phyloP scores from a whole-genome alignment of 495 filamentous ascomycete species.

The Lophiostoma macrostomum region DNA sequence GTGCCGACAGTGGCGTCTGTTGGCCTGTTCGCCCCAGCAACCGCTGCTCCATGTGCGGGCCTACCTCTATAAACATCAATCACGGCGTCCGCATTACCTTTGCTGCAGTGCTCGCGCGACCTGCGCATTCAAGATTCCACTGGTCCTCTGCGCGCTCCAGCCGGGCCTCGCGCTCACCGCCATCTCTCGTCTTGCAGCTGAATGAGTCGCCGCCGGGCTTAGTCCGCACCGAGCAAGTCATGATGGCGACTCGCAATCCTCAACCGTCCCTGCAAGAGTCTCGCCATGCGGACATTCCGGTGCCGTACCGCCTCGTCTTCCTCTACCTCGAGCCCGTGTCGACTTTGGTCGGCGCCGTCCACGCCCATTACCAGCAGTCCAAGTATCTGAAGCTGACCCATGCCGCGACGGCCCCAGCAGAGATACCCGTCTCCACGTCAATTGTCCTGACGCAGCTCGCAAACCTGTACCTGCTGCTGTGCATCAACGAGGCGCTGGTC shows the following conservation, averaged over 20 bases:
- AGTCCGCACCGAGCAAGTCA: background rate
- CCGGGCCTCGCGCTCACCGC: constrained; percentile 2
- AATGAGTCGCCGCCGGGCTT: background rate
- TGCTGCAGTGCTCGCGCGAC: too few species aligned
- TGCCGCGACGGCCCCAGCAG: constrained; percentile 44
- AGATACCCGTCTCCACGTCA: constrained; percentile 44
- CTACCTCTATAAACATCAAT: too few species aligned
- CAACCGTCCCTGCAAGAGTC: too few species aligned
- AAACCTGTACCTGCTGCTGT: constrained; percentile 64
- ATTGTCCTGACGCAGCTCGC: constrained; percentile 61
- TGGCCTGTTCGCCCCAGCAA: too few species aligned
- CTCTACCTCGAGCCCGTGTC: constrained; percentile 63
- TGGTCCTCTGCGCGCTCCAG: background rate
- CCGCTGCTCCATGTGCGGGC: too few species aligned
- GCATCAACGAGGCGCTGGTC: constrained; percentile 66
- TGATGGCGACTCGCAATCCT: background rate
- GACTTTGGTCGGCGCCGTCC: constrained; percentile 64
- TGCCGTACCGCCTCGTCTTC: constrained; percentile 59
- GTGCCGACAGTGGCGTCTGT: too few species aligned
- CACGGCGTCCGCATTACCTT: too few species aligned
- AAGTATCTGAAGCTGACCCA: constrained; percentile 60
- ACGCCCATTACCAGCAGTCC: constrained; percentile 54
- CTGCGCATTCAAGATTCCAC: too few species aligned
- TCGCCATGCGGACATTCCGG: constrained; percentile 29
- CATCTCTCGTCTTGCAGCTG: background rate